These are phyloP conservation scores for Candida germanica DNA, from an alignment of 805 yeast genomes.

Conservation along the genomic window DNA sequence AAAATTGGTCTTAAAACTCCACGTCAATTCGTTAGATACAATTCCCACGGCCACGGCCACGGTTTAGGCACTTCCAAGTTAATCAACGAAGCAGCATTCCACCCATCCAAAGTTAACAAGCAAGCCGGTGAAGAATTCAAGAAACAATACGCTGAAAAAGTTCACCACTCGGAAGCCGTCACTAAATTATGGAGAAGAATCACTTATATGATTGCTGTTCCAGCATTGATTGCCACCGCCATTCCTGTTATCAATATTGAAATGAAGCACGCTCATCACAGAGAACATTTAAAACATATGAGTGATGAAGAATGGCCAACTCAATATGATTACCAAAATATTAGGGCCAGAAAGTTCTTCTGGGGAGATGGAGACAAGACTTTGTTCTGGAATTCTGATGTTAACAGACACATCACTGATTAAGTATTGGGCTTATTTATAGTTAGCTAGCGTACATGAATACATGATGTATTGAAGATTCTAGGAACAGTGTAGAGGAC, in stretches of 20 bases:
- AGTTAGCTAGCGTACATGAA: conserved; percentile 1
- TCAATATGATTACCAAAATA: conserved; percentile 87
- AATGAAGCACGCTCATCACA: conserved; percentile 86
- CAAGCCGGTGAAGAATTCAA: conserved; percentile 72
- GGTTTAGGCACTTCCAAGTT: conserved; percentile 40
- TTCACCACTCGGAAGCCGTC: conserved; percentile 77
- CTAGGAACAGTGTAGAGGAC: too few species aligned
- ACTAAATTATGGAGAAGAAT: conserved; percentile 83
- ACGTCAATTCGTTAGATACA: conserved; percentile 39
- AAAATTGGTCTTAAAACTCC: conserved; percentile 25
- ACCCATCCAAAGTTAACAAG: conserved; percentile 39
- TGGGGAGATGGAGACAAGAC: conserved; percentile 99
- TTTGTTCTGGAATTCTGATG: conserved; percentile 89
- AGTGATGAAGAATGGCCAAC: conserved; percentile 91
- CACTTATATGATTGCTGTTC: conserved; percentile 75
- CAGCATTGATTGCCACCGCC: conserved; percentile 74
- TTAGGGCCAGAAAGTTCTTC: conserved; percentile 84
- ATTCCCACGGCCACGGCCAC: conserved; percentile 40
- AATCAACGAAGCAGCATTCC: conserved; percentile 39
- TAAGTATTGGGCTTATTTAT: too few species aligned
- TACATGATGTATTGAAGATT: too few species aligned
- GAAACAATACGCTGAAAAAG: conserved; percentile 58
- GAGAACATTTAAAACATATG: conserved; percentile 68
- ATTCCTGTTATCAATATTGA: conserved; percentile 80
- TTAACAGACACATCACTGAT: conserved; percentile 75